Conservation (phyloP, 1,284 basidiomycete species). For the Fomitopsis palustris region DNA sequence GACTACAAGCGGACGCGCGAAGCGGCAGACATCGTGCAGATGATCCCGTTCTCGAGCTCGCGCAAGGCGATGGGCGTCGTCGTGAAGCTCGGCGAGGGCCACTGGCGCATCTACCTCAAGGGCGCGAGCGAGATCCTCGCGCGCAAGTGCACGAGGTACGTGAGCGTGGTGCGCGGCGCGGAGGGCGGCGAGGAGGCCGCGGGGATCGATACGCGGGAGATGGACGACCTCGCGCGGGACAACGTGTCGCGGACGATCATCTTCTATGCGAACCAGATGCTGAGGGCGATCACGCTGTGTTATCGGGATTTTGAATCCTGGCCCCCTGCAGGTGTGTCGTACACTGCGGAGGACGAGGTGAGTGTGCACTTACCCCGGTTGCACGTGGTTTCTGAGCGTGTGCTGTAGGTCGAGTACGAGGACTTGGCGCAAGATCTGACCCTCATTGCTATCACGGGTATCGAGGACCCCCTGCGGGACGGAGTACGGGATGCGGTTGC, state of each 20-base stretch:
- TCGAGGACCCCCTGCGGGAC: slow-evolving; percentile 92
- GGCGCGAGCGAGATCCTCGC: slow-evolving; percentile 93
- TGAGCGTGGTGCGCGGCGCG: slow-evolving; percentile 54
- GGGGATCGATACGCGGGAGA: slow-evolving; percentile 54
- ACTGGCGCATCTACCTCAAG: slow-evolving; percentile 82
- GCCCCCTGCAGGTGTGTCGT: slow-evolving; percentile 63
- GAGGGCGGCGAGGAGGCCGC: slow-evolving; percentile 22
- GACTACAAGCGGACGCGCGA: slow-evolving; percentile 74
- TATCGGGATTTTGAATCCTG: slow-evolving; percentile 87
- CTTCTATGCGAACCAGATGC: slow-evolving; percentile 94
- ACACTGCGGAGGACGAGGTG: slow-evolving; percentile 55
- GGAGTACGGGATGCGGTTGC: slow-evolving; percentile 89
- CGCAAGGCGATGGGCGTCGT: slow-evolving; percentile 97
- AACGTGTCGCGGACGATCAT: slow-evolving; percentile 92
- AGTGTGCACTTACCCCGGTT: neutral
- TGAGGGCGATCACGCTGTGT: slow-evolving; percentile 91
- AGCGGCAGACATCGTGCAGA: slow-evolving; percentile 70
- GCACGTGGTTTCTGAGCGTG: neutral
- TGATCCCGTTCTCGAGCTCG: slow-evolving; percentile 94
- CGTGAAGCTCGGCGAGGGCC: slow-evolving; percentile 49
- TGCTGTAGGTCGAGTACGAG: slow-evolving; percentile 67
- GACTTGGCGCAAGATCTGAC: slow-evolving; percentile 73
- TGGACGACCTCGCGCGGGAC: slow-evolving; percentile 63
- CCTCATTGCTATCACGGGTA: slow-evolving; percentile 86
- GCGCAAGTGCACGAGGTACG: slow-evolving; percentile 68